These are phyloP conservation scores for Lactarius indigo DNA, from an alignment of 768 basidiomycete species.

Conservation along the genomic window DNA sequence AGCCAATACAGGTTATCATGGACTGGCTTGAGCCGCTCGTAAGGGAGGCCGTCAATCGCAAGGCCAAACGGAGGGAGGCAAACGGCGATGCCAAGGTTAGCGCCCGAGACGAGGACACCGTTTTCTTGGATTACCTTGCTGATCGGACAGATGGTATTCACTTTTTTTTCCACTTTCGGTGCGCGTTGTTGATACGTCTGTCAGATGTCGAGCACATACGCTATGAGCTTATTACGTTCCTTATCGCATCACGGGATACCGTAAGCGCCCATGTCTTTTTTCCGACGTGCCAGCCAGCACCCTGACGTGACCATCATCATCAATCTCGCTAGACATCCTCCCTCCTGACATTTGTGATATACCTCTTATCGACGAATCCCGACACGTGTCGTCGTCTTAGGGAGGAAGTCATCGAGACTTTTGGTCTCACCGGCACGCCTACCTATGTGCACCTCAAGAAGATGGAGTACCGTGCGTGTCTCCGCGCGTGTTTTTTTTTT, in stretches of 20 bases:
- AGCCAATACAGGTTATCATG: constrained; percentile 16
- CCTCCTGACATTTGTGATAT: constrained; percentile 34
- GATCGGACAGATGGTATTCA: constrained; percentile 20
- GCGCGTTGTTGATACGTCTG: neutral
- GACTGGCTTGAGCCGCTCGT: constrained; percentile 24
- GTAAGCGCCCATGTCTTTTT: constrained; percentile 11
- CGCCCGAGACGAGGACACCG: constrained; percentile 19
- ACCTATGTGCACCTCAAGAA: constrained; percentile 34
- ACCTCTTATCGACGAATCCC: constrained; percentile 34
- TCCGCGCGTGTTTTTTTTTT: too few relatives aligned
- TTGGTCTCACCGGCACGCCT: constrained; percentile 31
- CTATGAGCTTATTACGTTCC: constrained; percentile 25
- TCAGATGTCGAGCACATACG: constrained; percentile 26
- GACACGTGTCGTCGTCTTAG: constrained; percentile 32
- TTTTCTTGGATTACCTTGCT: constrained; percentile 24
- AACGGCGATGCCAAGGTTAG: constrained; percentile 9
- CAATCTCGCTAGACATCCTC: constrained; percentile 29
- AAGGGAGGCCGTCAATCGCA: constrained; percentile 14
- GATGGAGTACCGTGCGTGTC: constrained; percentile 33
- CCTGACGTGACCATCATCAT: neutral
- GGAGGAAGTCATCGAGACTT: constrained; percentile 33
- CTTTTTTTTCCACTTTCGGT: neutral
- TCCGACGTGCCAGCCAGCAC: too few relatives aligned
- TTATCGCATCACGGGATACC: constrained; percentile 25
- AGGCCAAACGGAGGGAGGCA: constrained; percentile 13